phyloP scores from a whole-genome alignment of 1,139 yeast species.

The Pichia sp. region DNA sequence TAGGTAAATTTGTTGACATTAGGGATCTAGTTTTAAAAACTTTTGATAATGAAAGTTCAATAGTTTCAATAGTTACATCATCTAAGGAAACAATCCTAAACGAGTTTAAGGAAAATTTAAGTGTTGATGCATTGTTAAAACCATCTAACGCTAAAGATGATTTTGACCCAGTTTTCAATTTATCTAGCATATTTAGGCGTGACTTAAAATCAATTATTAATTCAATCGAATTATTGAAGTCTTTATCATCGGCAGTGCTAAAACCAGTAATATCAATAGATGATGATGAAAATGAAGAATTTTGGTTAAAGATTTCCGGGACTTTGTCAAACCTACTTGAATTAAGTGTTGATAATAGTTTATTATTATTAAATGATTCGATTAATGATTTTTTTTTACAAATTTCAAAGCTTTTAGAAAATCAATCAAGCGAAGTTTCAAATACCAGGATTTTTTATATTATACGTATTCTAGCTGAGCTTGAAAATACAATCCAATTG shows the following conservation, averaged over 20 bases:
- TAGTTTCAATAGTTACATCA: conserved; percentile 4
- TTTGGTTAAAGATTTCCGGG: conserved; percentile 21
- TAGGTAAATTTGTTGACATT: conserved; percentile 19
- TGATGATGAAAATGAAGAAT: conserved; percentile 28
- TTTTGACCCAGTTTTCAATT: conserved; percentile 15
- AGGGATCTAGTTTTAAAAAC: conserved; percentile 15
- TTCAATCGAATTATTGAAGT: conserved; percentile 20
- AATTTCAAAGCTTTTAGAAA: conserved; percentile 4
- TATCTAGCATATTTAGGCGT: conserved; percentile 19
- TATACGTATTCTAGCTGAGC: conserved; percentile 21
- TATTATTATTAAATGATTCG: conserved; percentile 15
- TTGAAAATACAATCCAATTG: conserved; percentile 18
- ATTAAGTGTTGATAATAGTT: conserved; percentile 15
- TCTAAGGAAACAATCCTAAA: conserved; percentile 18
- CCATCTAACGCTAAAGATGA: conserved; percentile 1
- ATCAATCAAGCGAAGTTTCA: background rate
- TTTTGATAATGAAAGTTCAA: conserved; percentile 11
- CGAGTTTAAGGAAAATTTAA: conserved; percentile 18
- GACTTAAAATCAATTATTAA: conserved; percentile 13
- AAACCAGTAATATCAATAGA: conserved; percentile 30
- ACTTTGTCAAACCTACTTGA: conserved; percentile 14
- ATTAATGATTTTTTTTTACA: conserved; percentile 16
- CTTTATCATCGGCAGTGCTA: conserved; percentile 16
- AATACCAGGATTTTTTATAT: conserved; percentile 19
- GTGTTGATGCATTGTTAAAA: conserved; percentile 17